phyloP scores from a whole-genome alignment of 495 filamentous ascomycete species.

The Letharia columbiana region DNA sequence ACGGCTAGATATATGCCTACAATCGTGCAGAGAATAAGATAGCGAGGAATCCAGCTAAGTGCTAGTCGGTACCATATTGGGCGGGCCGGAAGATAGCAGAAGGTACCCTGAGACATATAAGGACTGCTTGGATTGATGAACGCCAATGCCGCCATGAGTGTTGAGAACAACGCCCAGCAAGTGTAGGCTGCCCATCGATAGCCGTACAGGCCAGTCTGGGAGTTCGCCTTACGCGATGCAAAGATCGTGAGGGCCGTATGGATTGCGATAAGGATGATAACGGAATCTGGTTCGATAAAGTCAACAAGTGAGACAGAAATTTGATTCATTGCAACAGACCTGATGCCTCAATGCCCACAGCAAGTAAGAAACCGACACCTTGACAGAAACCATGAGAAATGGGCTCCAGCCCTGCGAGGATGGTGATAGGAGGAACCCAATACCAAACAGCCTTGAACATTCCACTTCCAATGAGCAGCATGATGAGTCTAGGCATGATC shows the following conservation, averaged over 20 bases:
- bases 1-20: slow-evolving; percentile 55
- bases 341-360: slow-evolving; percentile 56
- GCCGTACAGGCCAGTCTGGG: slow-evolving; percentile 56
- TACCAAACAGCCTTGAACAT: slow-evolving; percentile 60
- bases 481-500: slow-evolving; percentile 47
- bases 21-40: slow-evolving; percentile 55
- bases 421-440: slow-evolving; percentile 50
- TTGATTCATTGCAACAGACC: slow-evolving; percentile 31
- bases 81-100: slow-evolving; percentile 57
- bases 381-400: slow-evolving; percentile 55
- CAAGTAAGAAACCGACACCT: slow-evolving; percentile 55
- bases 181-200: slow-evolving; percentile 50
- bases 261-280: slow-evolving; percentile 60
- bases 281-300: slow-evolving; percentile 42
- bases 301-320: neutral
- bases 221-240: slow-evolving; percentile 36
- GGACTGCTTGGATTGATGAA: slow-evolving; percentile 47
- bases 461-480: slow-evolving; percentile 61
- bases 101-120: slow-evolving; percentile 52
- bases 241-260: slow-evolving; percentile 65
- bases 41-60: slow-evolving; percentile 64
- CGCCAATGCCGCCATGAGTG: slow-evolving; percentile 50
- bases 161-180: slow-evolving; percentile 47
- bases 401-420: slow-evolving; percentile 33
- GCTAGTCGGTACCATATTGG: slow-evolving; percentile 57